Evolutionary conservation across 768 basidiomycete species (phyloP), one percentile per base, ranked within the genome.

Genomic region (Saitozyma sp.): DNA sequence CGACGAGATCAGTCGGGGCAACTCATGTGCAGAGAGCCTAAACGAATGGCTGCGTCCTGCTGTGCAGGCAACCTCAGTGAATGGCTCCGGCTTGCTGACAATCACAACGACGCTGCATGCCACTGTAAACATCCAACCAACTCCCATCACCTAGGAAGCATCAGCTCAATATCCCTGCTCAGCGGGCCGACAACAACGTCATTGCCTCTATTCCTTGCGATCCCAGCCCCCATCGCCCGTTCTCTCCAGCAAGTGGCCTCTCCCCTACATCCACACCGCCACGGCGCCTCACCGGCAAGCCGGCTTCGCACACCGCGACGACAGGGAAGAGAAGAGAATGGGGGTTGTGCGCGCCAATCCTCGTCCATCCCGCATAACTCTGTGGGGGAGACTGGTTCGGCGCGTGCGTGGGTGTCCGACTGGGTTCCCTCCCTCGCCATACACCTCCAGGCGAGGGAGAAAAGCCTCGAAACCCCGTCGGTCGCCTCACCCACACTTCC

Each of bases 331-430:
- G 29, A 29, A 29, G 29, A 29, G 29, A 29, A 29, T 2, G 29
- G 29, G 29, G 29, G 29, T 29, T 69, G 37, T 69, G 38, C 14
- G 64, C 70, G 58, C 67, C 67, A 69, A 72, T 72, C 70, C 70
- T 72, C 70, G 65, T 50, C 51, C 50, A 50, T 52, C 56, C 65
- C 53, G 54, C 54, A 39, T 37, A 58, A 38, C 63, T 63, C 57
- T 41, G 48, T 43, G 37, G 48, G 53, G 48, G 58, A 58, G 62
- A 63, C 67, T 72, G 67, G 54, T 68, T 59, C 58, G 62, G 61
- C 56, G 65, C 54, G 29, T 8, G 20, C 53, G 9, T 59, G n/a
- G n/a, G 16, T 71, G 59, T 72, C 60, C 59, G 67, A 67, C 65
- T 57, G 62, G 61, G 63, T 65, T 67, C 63, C 67, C 67, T 59